phyloP scores from a whole-genome alignment of 2,329 filamentous ascomycete species.

The Pseudonectria foliicola region DNA sequence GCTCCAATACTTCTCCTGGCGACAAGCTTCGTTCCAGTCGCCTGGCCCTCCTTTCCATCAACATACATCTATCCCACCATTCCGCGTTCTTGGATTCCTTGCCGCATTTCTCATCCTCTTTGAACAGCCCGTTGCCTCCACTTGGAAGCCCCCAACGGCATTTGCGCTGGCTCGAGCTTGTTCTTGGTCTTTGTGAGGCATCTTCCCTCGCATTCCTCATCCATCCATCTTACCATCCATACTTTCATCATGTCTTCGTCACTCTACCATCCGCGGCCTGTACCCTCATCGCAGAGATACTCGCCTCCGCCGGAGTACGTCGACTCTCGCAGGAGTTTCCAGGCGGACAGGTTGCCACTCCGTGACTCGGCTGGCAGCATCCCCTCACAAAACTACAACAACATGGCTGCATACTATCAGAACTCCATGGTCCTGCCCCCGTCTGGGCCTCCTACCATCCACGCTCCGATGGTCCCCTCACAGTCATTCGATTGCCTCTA shows the following conservation, averaged over 20 bases:
- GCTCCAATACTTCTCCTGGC: constrained; percentile 26
- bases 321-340: constrained; percentile 37
- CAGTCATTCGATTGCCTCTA: constrained; percentile 38
- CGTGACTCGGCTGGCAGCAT: constrained; percentile 47
- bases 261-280: constrained; percentile 36
- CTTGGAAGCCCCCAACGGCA: constrained; percentile 23
- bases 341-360: constrained; percentile 37
- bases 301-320: constrained; percentile 40
- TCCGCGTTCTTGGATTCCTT: constrained; percentile 37
- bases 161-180: constrained; percentile 21
- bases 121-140: constrained; percentile 26
- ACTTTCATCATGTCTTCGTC: constrained; percentile 29
- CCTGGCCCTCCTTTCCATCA: constrained; percentile 24
- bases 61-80: constrained; percentile 37
- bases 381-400: constrained; percentile 36
- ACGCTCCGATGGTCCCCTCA: constrained; percentile 44
- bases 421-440: constrained; percentile 35
- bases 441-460: constrained; percentile 40
- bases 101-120: constrained; percentile 36
- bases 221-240: constrained; percentile 11
- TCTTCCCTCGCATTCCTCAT: constrained; percentile 27
- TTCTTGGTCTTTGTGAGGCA: constrained; percentile 18
- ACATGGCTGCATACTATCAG: constrained; percentile 38
- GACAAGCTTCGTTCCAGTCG: constrained; percentile 31
- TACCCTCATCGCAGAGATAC: constrained; percentile 45